These are phyloP conservation scores for Albatrellus ellisii DNA, from an alignment of 768 basidiomycete species.

Conservation along the genomic window DNA sequence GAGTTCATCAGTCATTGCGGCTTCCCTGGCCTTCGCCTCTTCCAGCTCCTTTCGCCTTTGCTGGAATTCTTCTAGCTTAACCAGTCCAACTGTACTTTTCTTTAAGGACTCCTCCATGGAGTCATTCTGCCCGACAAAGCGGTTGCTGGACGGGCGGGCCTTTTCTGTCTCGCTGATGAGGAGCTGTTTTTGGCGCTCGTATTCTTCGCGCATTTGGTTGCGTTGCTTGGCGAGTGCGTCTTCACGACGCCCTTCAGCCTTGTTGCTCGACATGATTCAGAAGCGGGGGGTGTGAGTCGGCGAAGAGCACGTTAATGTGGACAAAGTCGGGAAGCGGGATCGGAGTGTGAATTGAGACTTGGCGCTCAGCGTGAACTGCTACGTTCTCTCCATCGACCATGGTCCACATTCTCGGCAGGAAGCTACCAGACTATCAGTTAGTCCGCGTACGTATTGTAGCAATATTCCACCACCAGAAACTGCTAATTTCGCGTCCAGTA, in stretches of 20 bases:
- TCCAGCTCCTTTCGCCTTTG: constrained; percentile 80
- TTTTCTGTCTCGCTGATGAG: constrained; percentile 88
- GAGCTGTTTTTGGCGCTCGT: constrained; percentile 65
- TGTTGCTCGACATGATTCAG: constrained; percentile 58
- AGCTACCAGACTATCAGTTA: constrained; percentile 62
- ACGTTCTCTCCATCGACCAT: constrained; percentile 23
- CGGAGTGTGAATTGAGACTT: constrained; percentile 11
- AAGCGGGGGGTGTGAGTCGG: not conserved
- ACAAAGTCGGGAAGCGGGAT: not conserved
- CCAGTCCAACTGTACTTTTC: constrained; percentile 83
- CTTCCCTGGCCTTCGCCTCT: constrained; percentile 83
- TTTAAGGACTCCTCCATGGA: constrained; percentile 91
- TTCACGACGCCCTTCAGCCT: constrained; percentile 76
- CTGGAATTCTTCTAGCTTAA: constrained; percentile 86
- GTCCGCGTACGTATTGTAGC: constrained; percentile 44
- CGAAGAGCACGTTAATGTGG: constrained; percentile 2
- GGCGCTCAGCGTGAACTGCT: too few relatives aligned
- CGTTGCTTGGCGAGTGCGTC: constrained; percentile 81
- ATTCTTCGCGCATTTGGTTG: constrained; percentile 66
- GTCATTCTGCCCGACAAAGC: constrained; percentile 91
- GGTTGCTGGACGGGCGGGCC: constrained; percentile 71
- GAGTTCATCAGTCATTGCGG: constrained; percentile 69
- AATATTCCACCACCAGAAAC: not conserved
- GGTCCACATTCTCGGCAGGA: constrained; percentile 83
- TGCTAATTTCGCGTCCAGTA: constrained; percentile 33